Evolutionary conservation across 352 stramenopile genomes (phyloP), one percentile per base, ranked within the genome.

Genomic region (Phytophthora crassamura): DNA sequence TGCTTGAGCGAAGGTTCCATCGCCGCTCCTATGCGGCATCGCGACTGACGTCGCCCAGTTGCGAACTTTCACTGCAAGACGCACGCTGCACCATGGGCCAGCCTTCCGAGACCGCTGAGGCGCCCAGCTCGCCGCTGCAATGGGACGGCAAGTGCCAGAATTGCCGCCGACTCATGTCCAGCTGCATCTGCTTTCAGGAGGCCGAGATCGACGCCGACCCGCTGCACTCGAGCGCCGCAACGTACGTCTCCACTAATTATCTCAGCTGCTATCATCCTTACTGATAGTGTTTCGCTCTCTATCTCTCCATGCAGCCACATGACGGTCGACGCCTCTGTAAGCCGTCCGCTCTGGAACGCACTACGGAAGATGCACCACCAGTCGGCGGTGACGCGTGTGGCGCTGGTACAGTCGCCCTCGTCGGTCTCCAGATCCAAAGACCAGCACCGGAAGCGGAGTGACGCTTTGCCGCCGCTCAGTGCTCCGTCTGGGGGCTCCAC

Each of bases 121-220:
- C 47, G 34, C 15, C 50, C n/a, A 67, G 33, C 56, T 64, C 69
- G 9, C 40, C 61, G 32, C 61, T 58, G 16, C 34, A 47, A 1
- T 82, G 74, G 74, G 74, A 82, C 67, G 72, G 72, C 59, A 83
- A 83, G 55, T 83, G 72, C 48, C 58, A 55, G 0, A 61, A 62
- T 8, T 80, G 71, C 61, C 72, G 72, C 30, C 71, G 68, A 30
- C 69, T 83, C 59, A 83, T 83, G 71, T 83, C 75, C 12, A 43
- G 65, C 51, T 82, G 74, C 50, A 54, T 67, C 16, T 82, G 74
- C 49, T 77, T 77, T 46, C 67, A 71, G 22, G 63, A 72, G 25
- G 11, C 32, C 25, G 69, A 67, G 28, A 42, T 40, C 40, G 74
- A 74, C 45, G 52, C 34, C 16, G 40, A 34, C 15, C 50, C 41